phyloP scores from a whole-genome alignment of 225 moss, liverwort and hornwort genomes.

The Ulota crispa region DNA sequence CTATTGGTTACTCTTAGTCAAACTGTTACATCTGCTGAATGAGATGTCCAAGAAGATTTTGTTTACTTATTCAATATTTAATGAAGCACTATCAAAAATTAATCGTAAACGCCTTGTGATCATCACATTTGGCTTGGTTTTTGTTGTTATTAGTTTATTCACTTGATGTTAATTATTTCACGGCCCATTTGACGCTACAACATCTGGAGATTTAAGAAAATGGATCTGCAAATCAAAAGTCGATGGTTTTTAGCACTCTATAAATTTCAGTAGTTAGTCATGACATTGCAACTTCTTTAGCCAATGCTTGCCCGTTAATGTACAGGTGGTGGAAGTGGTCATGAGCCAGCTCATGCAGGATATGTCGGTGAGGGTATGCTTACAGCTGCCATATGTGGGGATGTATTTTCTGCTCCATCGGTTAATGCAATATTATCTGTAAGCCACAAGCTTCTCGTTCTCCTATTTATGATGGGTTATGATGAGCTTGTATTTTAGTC shows the following conservation, averaged over 20 bases:
- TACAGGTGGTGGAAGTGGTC: conserved; percentile 97
- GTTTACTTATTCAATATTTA: background rate
- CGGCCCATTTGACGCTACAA: background rate
- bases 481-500: conserved; percentile 19
- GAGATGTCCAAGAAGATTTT: background rate
- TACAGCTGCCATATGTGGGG: conserved; percentile 97
- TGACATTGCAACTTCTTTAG: background rate
- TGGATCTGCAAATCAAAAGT: background rate
- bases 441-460: conserved; percentile 45
- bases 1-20: background rate
- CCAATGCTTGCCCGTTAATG: conserved; percentile 27
- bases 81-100: background rate
- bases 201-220: background rate
- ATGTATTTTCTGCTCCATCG: conserved; percentile 85
- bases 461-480: conserved; percentile 12
- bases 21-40: background rate
- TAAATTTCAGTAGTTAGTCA: background rate
- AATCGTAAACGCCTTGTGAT: background rate
- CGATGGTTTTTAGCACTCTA: background rate
- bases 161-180: background rate
- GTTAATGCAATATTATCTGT: conserved; percentile 79
- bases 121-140: background rate
- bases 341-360: conserved; percentile 97
- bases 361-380: conserved; percentile 96
- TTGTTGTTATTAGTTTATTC: background rate